Percentiles rank a stretch among this genome's conserved stretches.
These are phyloP conservation scores for Rubia balearica DNA, from an alignment of 305 asterid genomes.

Conservation along the genomic window DNA sequence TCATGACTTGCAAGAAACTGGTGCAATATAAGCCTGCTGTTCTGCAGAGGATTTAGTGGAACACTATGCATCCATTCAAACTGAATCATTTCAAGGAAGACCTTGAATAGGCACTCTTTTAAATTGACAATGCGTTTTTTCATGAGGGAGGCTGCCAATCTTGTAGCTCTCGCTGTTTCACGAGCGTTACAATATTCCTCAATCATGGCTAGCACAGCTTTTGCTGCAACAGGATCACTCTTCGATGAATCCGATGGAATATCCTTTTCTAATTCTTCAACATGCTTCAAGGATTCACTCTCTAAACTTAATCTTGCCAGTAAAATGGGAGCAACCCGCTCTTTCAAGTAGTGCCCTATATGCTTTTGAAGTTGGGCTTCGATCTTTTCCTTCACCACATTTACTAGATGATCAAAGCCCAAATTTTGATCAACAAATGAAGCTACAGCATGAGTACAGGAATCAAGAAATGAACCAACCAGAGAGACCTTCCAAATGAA, in stretches of 20 bases:
- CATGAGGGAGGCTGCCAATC: conserved; percentile 76
- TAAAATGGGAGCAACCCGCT: conserved; percentile 61
- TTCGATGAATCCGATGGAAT: conserved; percentile 33
- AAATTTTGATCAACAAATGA: conserved; percentile 68
- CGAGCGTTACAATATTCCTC: conserved; percentile 90
- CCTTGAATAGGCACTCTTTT: conserved; percentile 69
- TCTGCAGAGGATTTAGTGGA: conserved; percentile 54
- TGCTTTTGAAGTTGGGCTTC: conserved; percentile 66
- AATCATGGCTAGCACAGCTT: conserved; percentile 64
- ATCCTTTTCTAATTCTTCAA: conserved; percentile 43
- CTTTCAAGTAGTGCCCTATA: conserved; percentile 70
- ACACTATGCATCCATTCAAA: conserved; percentile 91
- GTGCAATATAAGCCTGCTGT: conserved; percentile 47
- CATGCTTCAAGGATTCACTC: conserved; percentile 48
- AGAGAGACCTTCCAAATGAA: conserved; percentile 85
- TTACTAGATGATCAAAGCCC: conserved; percentile 87
- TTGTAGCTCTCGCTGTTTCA: conserved; percentile 86
- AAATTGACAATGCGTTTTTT: conserved; percentile 73
- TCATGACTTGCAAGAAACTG: conserved; percentile 55
- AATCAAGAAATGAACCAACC: conserved; percentile 83
- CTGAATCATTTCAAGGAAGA: conserved; percentile 77
- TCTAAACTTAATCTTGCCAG: conserved; percentile 61
- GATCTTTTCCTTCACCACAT: conserved; percentile 58
- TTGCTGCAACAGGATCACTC: conserved; percentile 36
- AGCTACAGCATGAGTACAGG: conserved; percentile 66